Conservation (phyloP, 805 yeast genomes). For the Candida morakotiae region DNA sequence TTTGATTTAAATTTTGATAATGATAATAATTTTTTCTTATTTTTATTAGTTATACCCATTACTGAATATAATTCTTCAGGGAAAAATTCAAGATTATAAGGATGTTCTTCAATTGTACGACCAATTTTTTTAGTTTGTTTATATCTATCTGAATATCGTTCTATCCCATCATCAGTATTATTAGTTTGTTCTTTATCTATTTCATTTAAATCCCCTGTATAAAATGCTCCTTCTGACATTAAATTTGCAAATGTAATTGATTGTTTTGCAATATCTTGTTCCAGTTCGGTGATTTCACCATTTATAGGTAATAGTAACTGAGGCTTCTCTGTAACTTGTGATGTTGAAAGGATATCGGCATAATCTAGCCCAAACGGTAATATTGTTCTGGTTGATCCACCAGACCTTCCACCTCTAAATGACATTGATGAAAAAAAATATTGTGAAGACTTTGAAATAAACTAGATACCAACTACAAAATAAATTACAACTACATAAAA, state of each 20-base stretch:
- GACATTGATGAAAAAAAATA: slow-evolving; percentile 39
- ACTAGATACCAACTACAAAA: too few relatives aligned
- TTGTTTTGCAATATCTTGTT: slow-evolving; percentile 50
- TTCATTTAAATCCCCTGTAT: slow-evolving; percentile 47
- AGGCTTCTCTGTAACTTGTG: slow-evolving; percentile 35
- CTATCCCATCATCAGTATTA: slow-evolving; percentile 55
- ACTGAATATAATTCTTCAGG: slow-evolving; percentile 74
- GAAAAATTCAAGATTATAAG: slow-evolving; percentile 64
- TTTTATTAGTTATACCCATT: slow-evolving; percentile 59
- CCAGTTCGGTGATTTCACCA: slow-evolving; percentile 50
- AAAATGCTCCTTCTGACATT: slow-evolving; percentile 65
- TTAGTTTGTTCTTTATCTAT: slow-evolving; percentile 10
- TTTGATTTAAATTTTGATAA: slow-evolving; percentile 34
- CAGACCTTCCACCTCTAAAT: slow-evolving; percentile 46
- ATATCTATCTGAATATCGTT: slow-evolving; percentile 79
- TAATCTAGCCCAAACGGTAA: slow-evolving; percentile 75
- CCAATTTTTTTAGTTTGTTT: slow-evolving; percentile 67
- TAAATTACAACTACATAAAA: too few relatives aligned
- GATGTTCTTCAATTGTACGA: slow-evolving; percentile 72
- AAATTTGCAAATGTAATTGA: slow-evolving; percentile 49
- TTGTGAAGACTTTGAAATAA: slow-evolving; percentile 4
- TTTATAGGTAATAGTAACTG: slow-evolving; percentile 59
- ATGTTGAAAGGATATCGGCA: slow-evolving; percentile 46
- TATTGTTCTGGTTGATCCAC: slow-evolving; percentile 40
- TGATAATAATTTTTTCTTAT: slow-evolving; percentile 46